Evolutionary conservation across 2,329 filamentous ascomycete genomes (phyloP).

Genomic region (Calonectria naviculata): DNA sequence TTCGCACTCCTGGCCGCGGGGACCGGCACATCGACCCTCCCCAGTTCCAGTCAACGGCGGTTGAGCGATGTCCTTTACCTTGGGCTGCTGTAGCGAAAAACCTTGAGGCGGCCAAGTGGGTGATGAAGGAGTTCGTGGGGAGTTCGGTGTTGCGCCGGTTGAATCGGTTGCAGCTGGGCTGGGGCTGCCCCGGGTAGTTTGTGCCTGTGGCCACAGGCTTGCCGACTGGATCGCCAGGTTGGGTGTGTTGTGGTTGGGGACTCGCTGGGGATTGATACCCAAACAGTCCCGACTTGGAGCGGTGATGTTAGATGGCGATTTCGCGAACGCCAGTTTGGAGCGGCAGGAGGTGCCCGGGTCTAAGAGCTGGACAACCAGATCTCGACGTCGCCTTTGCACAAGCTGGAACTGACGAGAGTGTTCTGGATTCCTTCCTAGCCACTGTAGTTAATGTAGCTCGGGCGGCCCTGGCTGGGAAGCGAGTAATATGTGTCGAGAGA

Average conservation of each 20-base stretch:
- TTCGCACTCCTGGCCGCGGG: constrained; percentile 60
- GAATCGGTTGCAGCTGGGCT: constrained; percentile 46
- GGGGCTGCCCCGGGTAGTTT: constrained; percentile 44
- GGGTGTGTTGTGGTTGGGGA: constrained; percentile 39
- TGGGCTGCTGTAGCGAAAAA: constrained; percentile 32
- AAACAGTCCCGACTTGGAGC: constrained; percentile 46
- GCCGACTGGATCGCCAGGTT: constrained; percentile 48
- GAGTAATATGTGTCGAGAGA: constrained; percentile 17
- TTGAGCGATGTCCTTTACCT: constrained; percentile 35
- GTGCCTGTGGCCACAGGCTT: constrained; percentile 50
- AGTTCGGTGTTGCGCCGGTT: constrained; percentile 47
- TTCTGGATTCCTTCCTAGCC: constrained; percentile 6
- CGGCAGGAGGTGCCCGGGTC: constrained; percentile 1
- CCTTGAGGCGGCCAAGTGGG: constrained; percentile 43
- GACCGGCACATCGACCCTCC: constrained; percentile 68
- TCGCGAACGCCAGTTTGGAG: constrained; percentile 11
- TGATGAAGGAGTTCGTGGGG: constrained; percentile 49
- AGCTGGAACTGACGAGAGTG: constrained; percentile 5
- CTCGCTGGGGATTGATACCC: constrained; percentile 47
- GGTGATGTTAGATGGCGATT: constrained; percentile 14
- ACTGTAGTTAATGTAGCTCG: constrained; percentile 21
- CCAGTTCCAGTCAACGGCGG: constrained; percentile 31
- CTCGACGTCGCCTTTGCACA: neutral
- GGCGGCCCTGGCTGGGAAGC: constrained; percentile 13
- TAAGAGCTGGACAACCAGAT: neutral